Percentiles rank a stretch among this genome's conserved stretches.
These are phyloP conservation scores for Millerozyma acaciae DNA, from an alignment of 805 yeast genomes.

Conservation along the genomic window DNA sequence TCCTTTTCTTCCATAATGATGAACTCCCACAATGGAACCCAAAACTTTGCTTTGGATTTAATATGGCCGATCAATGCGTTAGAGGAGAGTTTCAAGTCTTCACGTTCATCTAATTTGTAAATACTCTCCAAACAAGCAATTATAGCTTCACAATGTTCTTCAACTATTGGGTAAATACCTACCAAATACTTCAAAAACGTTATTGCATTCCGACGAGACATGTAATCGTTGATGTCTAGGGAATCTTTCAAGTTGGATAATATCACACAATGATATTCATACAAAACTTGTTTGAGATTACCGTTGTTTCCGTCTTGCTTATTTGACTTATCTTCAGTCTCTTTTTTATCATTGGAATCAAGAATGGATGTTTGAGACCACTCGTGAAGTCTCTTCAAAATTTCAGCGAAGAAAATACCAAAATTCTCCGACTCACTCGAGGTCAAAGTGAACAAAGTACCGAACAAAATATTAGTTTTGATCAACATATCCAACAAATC, in stretches of 20 bases:
- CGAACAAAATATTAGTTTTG: slow-evolving; percentile 43
- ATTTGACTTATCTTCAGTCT: slow-evolving; percentile 17
- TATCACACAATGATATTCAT: slow-evolving; percentile 52
- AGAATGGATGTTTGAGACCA: no score
- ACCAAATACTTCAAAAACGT: slow-evolving; percentile 67
- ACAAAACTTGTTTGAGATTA: slow-evolving; percentile 39
- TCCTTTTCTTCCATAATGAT: slow-evolving; percentile 46
- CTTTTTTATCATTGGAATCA: slow-evolving; percentile 10
- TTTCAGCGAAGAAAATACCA: slow-evolving; percentile 64
- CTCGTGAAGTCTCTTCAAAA: slow-evolving; percentile 45
- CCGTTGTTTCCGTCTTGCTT: slow-evolving; percentile 17
- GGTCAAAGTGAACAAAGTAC: slow-evolving; percentile 66
- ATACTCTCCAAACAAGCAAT: slow-evolving; percentile 46
- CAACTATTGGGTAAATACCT: slow-evolving; percentile 62
- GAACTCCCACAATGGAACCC: slow-evolving; percentile 57
- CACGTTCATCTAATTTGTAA: slow-evolving; percentile 55
- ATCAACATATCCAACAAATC: slow-evolving; percentile 46
- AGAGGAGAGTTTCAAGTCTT: slow-evolving; percentile 76
- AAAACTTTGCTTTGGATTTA: slow-evolving; percentile 47
- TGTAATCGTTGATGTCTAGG: slow-evolving; percentile 55
- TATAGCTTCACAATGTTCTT: slow-evolving; percentile 58
- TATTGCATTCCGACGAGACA: slow-evolving; percentile 76
- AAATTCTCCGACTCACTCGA: slow-evolving; percentile 76
- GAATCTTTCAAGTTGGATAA: slow-evolving; percentile 41
- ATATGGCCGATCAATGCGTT: slow-evolving; percentile 67